phyloP scores from a whole-genome alignment of 1,139 yeast species.

The Blastobotrys elegans region DNA sequence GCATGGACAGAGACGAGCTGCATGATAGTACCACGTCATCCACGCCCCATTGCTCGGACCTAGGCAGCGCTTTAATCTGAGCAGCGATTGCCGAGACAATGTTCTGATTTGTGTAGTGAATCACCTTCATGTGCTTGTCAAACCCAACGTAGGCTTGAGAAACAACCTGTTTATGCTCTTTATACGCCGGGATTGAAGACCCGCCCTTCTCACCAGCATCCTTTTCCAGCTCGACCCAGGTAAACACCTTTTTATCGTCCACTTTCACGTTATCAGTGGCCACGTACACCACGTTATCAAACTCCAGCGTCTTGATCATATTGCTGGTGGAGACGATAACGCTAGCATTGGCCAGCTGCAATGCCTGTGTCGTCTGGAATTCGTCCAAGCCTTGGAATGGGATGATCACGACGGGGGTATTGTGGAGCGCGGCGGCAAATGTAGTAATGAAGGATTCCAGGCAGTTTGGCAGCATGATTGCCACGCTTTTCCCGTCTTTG shows the following conservation, averaged over 20 bases:
- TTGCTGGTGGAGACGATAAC: constrained; percentile 20
- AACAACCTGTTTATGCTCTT: constrained; percentile 12
- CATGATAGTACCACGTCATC: constrained; percentile 32
- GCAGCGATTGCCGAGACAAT: constrained; percentile 35
- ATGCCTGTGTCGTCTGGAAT: constrained; percentile 8
- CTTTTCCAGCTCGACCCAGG: neutral
- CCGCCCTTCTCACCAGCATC: neutral
- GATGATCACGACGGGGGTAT: constrained; percentile 14
- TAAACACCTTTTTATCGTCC: neutral
- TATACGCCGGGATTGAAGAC: constrained; percentile 8
- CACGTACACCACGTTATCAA: neutral
- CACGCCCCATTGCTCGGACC: constrained; percentile 28
- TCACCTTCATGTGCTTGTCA: constrained; percentile 4
- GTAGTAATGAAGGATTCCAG: constrained; percentile 21
- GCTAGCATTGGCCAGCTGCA: constrained; percentile 17
- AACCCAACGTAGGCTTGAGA: constrained; percentile 5
- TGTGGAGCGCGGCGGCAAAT: constrained; percentile 18
- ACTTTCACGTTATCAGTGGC: neutral
- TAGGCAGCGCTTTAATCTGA: constrained; percentile 33
- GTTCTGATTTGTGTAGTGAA: constrained; percentile 21
- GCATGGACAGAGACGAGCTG: constrained; percentile 27
- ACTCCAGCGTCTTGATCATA: constrained; percentile 11
- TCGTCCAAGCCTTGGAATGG: constrained; percentile 9
- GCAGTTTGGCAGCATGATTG: constrained; percentile 25
- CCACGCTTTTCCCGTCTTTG: constrained; percentile 16